Evolutionary conservation across 2,329 filamentous ascomycete species (phyloP).

Genomic region (Tolypocladium nubicola): DNA sequence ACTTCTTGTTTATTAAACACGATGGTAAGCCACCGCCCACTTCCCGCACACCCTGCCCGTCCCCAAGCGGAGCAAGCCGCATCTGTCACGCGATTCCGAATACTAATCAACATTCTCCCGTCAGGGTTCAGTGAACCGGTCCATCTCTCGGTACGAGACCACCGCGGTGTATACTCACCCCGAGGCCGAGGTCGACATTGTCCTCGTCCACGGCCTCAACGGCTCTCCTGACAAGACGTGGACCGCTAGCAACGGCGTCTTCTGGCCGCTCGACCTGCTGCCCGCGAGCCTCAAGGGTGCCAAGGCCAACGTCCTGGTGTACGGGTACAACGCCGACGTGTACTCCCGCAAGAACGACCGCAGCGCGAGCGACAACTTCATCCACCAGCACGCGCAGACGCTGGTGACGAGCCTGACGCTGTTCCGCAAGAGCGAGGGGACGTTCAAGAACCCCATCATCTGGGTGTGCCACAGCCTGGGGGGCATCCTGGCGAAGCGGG

Average conservation of each 20-base stretch:
- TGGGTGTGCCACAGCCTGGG: slow-evolving; percentile 68
- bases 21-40: neutral
- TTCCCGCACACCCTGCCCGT: neutral
- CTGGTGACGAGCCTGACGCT: slow-evolving; percentile 51
- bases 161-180: slow-evolving; percentile 50
- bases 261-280: slow-evolving; percentile 61
- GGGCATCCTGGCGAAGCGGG: slow-evolving; percentile 61
- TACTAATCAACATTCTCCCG: neutral
- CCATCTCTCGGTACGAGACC: slow-evolving; percentile 39
- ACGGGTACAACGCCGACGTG: slow-evolving; percentile 65
- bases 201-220: slow-evolving; percentile 63
- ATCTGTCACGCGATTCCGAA: neutral
- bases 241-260: slow-evolving; percentile 44
- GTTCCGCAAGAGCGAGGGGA: slow-evolving; percentile 49
- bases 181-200: slow-evolving; percentile 50
- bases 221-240: slow-evolving; percentile 56
- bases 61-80: neutral
- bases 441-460: slow-evolving; percentile 55
- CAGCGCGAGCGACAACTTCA: slow-evolving; percentile 53
- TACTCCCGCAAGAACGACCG: slow-evolving; percentile 36
- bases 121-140: slow-evolving; percentile 27
- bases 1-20: neutral
- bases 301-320: slow-evolving; percentile 56
- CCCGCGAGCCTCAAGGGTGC: slow-evolving; percentile 45
- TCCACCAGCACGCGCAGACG: slow-evolving; percentile 62